Conservation (phyloP, 2,329 filamentous ascomycete genomes). For the Ambrosiella cleistominuta region DNA sequence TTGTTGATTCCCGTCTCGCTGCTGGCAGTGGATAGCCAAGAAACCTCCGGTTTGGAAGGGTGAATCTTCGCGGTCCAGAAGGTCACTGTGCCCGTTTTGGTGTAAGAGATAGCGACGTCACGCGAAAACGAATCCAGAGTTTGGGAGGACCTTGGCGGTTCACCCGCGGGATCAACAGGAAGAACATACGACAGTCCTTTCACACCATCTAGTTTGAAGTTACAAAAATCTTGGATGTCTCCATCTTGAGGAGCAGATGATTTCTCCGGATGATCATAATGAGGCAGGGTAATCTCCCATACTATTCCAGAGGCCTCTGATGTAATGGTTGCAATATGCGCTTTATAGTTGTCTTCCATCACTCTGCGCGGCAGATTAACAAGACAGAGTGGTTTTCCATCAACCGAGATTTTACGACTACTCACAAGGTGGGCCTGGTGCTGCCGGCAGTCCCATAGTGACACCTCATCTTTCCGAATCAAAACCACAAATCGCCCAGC, state of each 20-base stretch:
- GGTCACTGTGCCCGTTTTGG: conserved; percentile 51
- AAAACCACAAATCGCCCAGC: conserved; percentile 70
- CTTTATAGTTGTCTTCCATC: conserved; percentile 35
- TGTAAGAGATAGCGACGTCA: conserved; percentile 77
- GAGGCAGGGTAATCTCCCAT: conserved; percentile 56
- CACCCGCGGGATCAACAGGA: conserved; percentile 73
- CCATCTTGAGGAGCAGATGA: neutral
- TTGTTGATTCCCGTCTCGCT: conserved; percentile 61
- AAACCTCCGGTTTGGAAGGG: conserved; percentile 37
- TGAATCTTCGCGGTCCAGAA: conserved; percentile 76
- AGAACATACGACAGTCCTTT: conserved; percentile 50
- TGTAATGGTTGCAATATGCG: conserved; percentile 67
- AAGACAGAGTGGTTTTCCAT: conserved; percentile 62
- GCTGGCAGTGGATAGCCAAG: conserved; percentile 68
- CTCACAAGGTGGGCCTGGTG: conserved; percentile 39
- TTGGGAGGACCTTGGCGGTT: conserved; percentile 49
- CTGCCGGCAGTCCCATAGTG: conserved; percentile 61
- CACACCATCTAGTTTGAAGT: conserved; percentile 45
- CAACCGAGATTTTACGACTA: conserved; percentile 26
- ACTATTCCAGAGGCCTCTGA: conserved; percentile 63
- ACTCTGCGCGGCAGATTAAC: conserved; percentile 52
- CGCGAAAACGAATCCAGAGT: conserved; percentile 75
- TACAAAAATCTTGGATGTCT: conserved; percentile 46
- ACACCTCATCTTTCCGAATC: conserved; percentile 51
- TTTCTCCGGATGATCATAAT: conserved; percentile 19